Conservation (phyloP, 441 rosid genomes). For the Biscutella laevigata region DNA sequence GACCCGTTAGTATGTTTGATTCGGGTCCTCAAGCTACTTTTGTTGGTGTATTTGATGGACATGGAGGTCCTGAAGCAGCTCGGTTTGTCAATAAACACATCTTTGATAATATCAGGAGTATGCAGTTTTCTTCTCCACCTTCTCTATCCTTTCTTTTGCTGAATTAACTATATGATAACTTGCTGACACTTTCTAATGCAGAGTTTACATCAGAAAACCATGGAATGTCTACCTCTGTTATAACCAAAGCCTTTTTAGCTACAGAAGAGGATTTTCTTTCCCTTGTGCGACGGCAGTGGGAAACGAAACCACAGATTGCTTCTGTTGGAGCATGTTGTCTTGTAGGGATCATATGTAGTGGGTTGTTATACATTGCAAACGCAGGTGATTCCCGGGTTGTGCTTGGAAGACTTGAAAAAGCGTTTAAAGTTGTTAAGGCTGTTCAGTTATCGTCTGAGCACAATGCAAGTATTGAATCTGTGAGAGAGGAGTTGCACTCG, state of each 20-base stretch:
- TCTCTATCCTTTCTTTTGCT: background rate
- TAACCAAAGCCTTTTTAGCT: constrained; percentile 28
- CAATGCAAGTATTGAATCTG: constrained; percentile 30
- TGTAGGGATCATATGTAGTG: constrained; percentile 32
- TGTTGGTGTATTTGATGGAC: constrained; percentile 31
- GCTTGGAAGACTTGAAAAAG: constrained; percentile 27
- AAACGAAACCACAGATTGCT: constrained; percentile 28
- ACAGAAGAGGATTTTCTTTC: constrained; percentile 28
- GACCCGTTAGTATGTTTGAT: constrained; percentile 26
- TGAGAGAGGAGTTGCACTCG: constrained; percentile 27
- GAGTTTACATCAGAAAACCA: constrained; percentile 29
- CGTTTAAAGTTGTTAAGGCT: constrained; percentile 23
- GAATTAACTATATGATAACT: background rate
- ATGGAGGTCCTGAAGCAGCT: constrained; percentile 31
- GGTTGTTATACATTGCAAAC: constrained; percentile 27
- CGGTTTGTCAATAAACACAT: constrained; percentile 27
- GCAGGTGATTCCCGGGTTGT: constrained; percentile 31
- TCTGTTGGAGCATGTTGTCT: constrained; percentile 32
- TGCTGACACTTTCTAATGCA: background rate
- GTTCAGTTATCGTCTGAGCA: constrained; percentile 29
- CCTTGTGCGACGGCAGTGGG: constrained; percentile 30
- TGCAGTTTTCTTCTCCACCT: background rate
- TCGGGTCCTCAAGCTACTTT: constrained; percentile 32
- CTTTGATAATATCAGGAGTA: constrained; percentile 28
- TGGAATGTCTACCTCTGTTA: constrained; percentile 25